These are phyloP conservation scores for Peterozyma xylosa DNA, from an alignment of 805 yeast species.

Conservation along the genomic window DNA sequence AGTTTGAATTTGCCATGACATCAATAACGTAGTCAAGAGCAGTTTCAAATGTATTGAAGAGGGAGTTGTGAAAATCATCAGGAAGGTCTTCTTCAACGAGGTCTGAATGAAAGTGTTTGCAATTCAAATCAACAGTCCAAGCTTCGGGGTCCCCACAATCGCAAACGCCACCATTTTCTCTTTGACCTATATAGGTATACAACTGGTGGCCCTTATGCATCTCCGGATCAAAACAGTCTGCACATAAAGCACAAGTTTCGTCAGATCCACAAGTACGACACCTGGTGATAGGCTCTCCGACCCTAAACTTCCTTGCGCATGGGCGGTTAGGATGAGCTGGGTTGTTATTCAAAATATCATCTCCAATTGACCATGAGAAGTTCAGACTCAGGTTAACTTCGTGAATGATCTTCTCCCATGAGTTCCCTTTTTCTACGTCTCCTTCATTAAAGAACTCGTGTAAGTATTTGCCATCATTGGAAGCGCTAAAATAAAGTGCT, in stretches of 20 bases:
- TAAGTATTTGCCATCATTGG: constrained; percentile 32
- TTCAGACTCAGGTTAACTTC: neutral
- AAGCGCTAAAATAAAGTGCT: constrained; percentile 34
- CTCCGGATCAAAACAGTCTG: constrained; percentile 62
- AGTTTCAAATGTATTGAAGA: constrained; percentile 33
- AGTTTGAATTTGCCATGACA: constrained; percentile 42
- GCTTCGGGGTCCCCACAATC: constrained; percentile 91
- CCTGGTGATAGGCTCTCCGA: constrained; percentile 78
- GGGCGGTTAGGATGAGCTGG: constrained; percentile 55
- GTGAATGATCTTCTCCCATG: neutral
- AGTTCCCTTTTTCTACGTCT: neutral
- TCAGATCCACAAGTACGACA: constrained; percentile 73
- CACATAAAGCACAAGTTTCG: constrained; percentile 80
- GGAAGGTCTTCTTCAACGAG: constrained; percentile 29
- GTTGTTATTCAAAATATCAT: constrained; percentile 10
- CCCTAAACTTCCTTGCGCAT: constrained; percentile 63
- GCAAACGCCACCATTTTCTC: constrained; percentile 72
- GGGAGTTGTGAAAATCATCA: constrained; percentile 29
- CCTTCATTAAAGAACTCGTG: constrained; percentile 23
- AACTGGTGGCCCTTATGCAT: constrained; percentile 71
- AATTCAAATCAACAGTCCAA: constrained; percentile 49
- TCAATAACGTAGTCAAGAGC: constrained; percentile 56
- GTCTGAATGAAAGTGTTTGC: constrained; percentile 32
- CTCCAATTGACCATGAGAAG: constrained; percentile 2
- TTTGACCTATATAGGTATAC: constrained; percentile 51